phyloP scores from a whole-genome alignment of 768 basidiomycete genomes.

The Cantharellus cinnabarinus region DNA sequence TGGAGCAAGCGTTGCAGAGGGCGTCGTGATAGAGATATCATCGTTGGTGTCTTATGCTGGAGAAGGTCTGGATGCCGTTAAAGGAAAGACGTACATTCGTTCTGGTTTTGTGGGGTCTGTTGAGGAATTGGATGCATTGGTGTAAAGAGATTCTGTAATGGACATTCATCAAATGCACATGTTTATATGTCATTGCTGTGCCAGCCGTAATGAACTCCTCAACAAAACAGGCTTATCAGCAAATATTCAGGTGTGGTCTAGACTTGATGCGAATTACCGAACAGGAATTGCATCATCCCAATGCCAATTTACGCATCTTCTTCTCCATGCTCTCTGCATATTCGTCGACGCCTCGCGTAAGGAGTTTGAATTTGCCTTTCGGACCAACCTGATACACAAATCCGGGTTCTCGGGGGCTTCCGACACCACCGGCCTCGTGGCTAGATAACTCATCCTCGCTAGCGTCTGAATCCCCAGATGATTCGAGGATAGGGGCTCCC shows the following conservation, averaged over 20 bases:
- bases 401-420: background rate
- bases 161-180: too few relatives aligned
- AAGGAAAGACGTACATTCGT: constrained; percentile 58
- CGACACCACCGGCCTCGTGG: background rate
- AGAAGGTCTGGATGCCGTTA: constrained; percentile 64
- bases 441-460: constrained; percentile 2
- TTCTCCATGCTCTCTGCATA: constrained; percentile 5
- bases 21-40: constrained; percentile 71
- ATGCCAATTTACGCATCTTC: background rate
- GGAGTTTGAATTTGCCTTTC: constrained; percentile 1
- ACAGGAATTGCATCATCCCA: background rate
- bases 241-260: too few relatives aligned
- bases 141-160: constrained; percentile 15
- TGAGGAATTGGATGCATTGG: constrained; percentile 52
- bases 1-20: constrained; percentile 43
- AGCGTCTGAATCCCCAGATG: background rate
- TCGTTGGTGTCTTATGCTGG: constrained; percentile 81
- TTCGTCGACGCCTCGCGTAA: constrained; percentile 4
- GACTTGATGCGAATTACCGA: too few relatives aligned
- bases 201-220: too few relatives aligned
- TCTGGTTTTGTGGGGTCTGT: constrained; percentile 46
- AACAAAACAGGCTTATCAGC: too few relatives aligned
- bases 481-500: constrained; percentile 4
- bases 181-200: too few relatives aligned
- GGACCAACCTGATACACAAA: constrained; percentile 4